A percentile compares a stretch with the other conserved stretches of the same genome.
Conservation (phyloP, 2,329 filamentous ascomycete genomes). For the Hymenoscyphus albidus region DNA sequence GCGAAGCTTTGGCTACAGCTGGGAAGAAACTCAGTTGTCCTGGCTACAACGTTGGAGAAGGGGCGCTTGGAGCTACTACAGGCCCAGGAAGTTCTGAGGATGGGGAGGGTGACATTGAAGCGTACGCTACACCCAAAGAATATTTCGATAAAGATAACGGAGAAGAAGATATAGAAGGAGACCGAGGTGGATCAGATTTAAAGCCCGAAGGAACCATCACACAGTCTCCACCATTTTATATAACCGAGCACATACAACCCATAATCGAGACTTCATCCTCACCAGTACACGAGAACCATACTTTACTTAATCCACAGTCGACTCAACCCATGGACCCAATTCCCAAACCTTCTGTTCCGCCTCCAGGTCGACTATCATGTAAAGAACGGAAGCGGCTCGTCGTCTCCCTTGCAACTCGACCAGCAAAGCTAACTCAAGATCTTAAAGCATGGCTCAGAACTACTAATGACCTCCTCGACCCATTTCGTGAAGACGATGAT, state of each 20-base stretch:
- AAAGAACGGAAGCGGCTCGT: constrained; percentile 22
- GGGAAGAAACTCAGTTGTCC: background rate
- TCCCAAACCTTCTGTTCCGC: constrained; percentile 3
- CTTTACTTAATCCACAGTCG: background rate
- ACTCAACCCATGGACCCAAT: background rate
- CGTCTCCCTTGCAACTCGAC: constrained; percentile 13
- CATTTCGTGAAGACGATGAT: constrained; percentile 22
- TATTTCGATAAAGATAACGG: too few species aligned
- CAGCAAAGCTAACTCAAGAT: constrained; percentile 17
- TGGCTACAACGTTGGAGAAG: background rate
- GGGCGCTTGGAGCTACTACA: background rate
- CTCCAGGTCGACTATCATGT: background rate
- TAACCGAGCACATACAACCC: background rate
- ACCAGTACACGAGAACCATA: background rate
- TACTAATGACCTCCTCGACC: constrained; percentile 21
- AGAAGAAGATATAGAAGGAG: too few species aligned
- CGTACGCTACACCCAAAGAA: too few species aligned
- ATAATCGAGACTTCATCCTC: background rate
- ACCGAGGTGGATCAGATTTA: too few species aligned
- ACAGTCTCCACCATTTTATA: too few species aligned
- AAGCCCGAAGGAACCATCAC: too few species aligned
- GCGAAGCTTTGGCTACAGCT: background rate
- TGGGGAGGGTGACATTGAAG: background rate
- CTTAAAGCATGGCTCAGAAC: constrained; percentile 22
- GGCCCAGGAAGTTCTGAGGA: background rate